Evolutionary conservation across 805 yeast species (phyloP), one percentile per base, ranked within the genome.

Genomic region (Wickerhamiella allomyrinae): DNA sequence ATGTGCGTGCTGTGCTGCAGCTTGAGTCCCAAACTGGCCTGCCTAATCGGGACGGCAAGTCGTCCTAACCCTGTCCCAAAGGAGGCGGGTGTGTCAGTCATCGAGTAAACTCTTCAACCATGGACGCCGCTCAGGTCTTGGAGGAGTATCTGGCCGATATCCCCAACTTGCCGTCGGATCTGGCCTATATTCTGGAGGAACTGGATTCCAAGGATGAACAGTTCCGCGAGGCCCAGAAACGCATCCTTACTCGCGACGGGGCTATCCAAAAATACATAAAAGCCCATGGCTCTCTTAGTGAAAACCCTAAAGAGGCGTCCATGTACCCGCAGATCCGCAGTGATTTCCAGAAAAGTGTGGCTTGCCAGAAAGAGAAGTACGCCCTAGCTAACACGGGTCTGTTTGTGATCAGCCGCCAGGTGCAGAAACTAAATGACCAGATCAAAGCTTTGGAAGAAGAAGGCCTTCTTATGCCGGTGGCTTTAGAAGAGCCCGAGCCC

Each of bases 41-140:
- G n/a, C n/a, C n/a, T n/a, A n/a, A n/a, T n/a, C n/a, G n/a, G n/a
- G n/a, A n/a, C n/a, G n/a, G n/a, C n/a, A n/a, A n/a, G n/a, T n/a
- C n/a, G n/a, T n/a, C n/a, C n/a, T n/a, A n/a, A n/a, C n/a, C n/a
- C n/a, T n/a, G n/a, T n/a, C n/a, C n/a, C n/a, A n/a, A n/a, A n/a
- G n/a, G n/a, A n/a, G n/a, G n/a, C n/a, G n/a, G n/a, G n/a, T n/a
- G n/a, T n/a, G n/a, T n/a, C n/a, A n/a, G n/a, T n/a, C n/a, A n/a
- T n/a, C 10, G 25, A 7, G 7, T 7, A 7, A 29, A 7, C 13
- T 29, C 17, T 29, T 7, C 27, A 7, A 52, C 40, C 11, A 84
- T 84, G 94, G 97, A 87, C 62, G 87, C 96, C 3, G 86, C 95
- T n/a, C 73, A 91, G 1, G 71, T 77, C 7, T 59, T 80, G 29